Evolutionary conservation across 2,329 filamentous ascomycete species (phyloP).

Genomic region (Microsporum audouinii): DNA sequence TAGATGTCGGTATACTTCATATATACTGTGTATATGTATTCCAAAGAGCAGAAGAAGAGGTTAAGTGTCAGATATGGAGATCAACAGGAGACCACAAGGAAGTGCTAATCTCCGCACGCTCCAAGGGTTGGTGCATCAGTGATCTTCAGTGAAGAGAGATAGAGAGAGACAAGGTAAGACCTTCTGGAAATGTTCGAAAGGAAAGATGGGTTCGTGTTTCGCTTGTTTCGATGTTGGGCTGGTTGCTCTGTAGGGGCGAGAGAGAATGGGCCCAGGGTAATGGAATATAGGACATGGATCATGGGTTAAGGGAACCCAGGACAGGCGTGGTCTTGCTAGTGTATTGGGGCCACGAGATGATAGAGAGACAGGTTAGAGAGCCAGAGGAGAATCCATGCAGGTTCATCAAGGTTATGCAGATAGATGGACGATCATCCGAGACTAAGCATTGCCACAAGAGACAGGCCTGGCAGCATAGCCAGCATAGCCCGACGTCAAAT

Average conservation of each 20-base stretch:
- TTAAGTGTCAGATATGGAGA: constrained; percentile 1
- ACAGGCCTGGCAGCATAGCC: neutral
- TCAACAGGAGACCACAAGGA: neutral
- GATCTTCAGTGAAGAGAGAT: neutral
- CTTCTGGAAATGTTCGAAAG: neutral
- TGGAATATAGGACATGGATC: neutral
- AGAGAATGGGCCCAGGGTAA: neutral
- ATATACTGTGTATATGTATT: neutral
- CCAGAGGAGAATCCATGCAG: neutral
- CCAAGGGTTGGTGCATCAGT: neutral
- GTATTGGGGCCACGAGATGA: constrained; percentile 1
- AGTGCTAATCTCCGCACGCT: constrained; percentile 2
- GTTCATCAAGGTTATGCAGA: neutral
- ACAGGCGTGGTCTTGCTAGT: neutral
- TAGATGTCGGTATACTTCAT: no score
- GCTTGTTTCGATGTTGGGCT: neutral
- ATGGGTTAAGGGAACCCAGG: neutral
- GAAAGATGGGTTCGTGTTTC: neutral
- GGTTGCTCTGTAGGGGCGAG: no score
- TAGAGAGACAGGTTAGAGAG: neutral
- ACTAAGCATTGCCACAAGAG: constrained; percentile 2
- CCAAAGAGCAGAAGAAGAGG: neutral
- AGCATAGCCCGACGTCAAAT: neutral
- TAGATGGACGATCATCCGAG: constrained; percentile 2
- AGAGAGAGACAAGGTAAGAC: neutral